phyloP scores from a whole-genome alignment of 2,329 filamentous ascomycete genomes.

The Cercospora sesami region DNA sequence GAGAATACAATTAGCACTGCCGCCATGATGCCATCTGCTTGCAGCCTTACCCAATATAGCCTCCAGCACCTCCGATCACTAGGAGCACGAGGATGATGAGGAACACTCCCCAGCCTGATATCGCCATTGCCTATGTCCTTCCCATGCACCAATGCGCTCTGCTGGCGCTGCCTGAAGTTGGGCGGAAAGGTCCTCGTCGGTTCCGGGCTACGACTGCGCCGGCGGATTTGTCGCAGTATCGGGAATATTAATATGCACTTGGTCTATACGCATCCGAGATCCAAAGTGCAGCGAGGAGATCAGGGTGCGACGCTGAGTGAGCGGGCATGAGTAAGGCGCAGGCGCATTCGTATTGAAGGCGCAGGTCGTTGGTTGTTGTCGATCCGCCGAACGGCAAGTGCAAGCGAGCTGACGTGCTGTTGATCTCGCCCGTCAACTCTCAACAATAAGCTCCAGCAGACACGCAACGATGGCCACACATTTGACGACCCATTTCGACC shows the following conservation, averaged over 20 bases:
- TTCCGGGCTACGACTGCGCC: neutral
- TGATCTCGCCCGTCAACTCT: neutral
- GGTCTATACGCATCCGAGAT: neutral
- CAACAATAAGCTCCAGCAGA: neutral
- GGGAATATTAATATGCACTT: neutral
- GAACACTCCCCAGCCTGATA: constrained; percentile 59
- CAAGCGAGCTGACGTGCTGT: constrained; percentile 7
- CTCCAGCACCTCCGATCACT: constrained; percentile 56
- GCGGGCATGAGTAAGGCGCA: neutral
- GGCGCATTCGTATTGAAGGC: constrained; percentile 2
- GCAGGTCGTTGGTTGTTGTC: constrained; percentile 1
- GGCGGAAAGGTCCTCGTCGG: neutral
- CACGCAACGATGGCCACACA: neutral
- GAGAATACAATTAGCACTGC: constrained; percentile 1
- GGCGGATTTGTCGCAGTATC: neutral
- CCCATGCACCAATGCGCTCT: constrained; percentile 9
- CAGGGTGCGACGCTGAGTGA: neutral
- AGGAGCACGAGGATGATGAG: constrained; percentile 71
- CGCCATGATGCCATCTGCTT: neutral
- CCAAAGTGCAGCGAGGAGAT: neutral
- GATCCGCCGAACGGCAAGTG: neutral
- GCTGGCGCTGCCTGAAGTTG: constrained; percentile 7
- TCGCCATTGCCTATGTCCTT: constrained; percentile 24
- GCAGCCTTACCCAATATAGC: constrained; percentile 59
- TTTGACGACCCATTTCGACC: neutral